Conservation (phyloP, 139 green algal species). For the Chlamydomonas incerta region DNA sequence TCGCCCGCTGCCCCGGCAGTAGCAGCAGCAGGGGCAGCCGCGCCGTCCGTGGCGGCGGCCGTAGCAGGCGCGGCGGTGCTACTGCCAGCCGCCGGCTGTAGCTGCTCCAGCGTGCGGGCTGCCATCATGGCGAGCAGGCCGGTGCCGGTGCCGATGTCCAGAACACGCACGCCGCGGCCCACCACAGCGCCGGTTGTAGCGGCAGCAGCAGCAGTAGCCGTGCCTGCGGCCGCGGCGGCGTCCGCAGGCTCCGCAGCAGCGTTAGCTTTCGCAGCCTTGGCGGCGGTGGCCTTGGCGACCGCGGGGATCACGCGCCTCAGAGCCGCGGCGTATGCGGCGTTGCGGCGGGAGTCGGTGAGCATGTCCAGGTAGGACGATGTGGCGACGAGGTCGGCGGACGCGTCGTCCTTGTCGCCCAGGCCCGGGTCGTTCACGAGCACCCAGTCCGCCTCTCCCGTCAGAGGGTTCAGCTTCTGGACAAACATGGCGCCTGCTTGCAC, state of each 20-base stretch:
- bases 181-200: neutral
- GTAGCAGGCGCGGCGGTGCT: neutral
- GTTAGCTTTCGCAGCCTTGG: neutral
- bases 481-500: conserved; percentile 47
- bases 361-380: conserved; percentile 71
- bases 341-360: conserved; percentile 62
- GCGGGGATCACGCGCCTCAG: conserved; percentile 32
- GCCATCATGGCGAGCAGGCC: conserved; percentile 74
- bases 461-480: conserved; percentile 50
- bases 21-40: neutral
- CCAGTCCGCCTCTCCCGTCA: conserved; percentile 60
- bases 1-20: neutral
- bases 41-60: neutral
- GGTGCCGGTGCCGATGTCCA: conserved; percentile 76
- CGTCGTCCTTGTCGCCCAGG: conserved; percentile 45
- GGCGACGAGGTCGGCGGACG: conserved; percentile 54
- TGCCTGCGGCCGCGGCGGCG: neutral
- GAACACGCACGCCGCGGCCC: conserved; percentile 22
- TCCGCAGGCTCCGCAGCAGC: neutral
- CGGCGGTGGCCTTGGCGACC: neutral
- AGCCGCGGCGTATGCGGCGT: conserved; percentile 52
- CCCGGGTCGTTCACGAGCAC: conserved; percentile 48
- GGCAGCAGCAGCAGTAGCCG: neutral
- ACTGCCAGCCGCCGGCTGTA: neutral
- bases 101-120: conserved; percentile 20